phyloP scores from a whole-genome alignment of 139 green algal genomes.

The Ettlia oleoabundans region DNA sequence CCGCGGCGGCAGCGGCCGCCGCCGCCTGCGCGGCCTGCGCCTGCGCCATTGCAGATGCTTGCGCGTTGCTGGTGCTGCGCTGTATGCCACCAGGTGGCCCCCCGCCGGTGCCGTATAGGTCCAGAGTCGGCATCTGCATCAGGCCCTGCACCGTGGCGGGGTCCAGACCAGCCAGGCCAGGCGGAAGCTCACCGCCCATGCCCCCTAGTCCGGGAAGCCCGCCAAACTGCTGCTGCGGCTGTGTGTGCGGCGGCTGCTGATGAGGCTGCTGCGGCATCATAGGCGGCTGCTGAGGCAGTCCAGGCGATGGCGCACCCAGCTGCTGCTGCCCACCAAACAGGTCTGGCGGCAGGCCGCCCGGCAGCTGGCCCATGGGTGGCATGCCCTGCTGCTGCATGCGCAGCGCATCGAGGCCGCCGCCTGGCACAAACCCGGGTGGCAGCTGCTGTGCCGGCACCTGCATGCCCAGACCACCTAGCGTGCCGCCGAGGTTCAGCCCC shows the following conservation, averaged over 20 bases:
- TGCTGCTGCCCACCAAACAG: conserved; percentile 21
- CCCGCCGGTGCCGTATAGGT: background rate
- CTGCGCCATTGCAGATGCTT: background rate
- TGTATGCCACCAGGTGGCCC: background rate
- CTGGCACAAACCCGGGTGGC: background rate
- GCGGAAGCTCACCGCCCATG: conserved; percentile 1
- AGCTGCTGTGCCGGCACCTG: background rate
- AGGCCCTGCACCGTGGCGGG: conserved; percentile 15
- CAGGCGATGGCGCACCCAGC: background rate
- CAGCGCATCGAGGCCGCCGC: background rate
- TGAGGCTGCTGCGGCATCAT: background rate
- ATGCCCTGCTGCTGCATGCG: conserved; percentile 6
- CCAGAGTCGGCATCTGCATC: conserved; percentile 25
- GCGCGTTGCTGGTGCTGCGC: background rate
- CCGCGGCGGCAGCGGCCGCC: background rate
- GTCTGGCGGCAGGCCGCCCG: background rate
- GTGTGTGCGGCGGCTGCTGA: background rate
- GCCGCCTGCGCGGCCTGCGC: background rate
- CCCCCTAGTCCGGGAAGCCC: background rate
- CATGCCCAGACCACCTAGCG: background rate
- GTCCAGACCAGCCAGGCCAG: conserved; percentile 20
- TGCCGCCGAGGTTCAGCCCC: conserved; percentile 1
- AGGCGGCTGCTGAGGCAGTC: background rate
- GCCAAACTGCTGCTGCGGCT: conserved; percentile 8
- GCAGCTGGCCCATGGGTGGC: background rate